These are phyloP conservation scores for Termitomyces bulborhizus DNA, from an alignment of 768 basidiomycete species.

Conservation along the genomic window DNA sequence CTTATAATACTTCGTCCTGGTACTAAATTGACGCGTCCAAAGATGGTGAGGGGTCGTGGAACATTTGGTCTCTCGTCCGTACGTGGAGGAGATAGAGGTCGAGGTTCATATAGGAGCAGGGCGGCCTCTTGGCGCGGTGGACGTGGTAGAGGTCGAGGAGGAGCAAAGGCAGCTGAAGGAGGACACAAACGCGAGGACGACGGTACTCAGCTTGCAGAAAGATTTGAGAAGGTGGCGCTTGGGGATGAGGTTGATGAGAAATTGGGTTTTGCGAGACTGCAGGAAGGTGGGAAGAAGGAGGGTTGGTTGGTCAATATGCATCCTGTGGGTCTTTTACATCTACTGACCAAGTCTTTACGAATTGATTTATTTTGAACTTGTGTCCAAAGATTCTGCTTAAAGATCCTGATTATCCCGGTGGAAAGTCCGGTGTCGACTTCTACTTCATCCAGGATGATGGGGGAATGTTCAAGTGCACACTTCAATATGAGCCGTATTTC, in stretches of 20 bases:
- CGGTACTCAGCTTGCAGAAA: slow-evolving; percentile 79
- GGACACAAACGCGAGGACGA: slow-evolving; percentile 79
- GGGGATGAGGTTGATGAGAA: slow-evolving; percentile 91
- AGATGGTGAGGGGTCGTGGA: slow-evolving; percentile 48
- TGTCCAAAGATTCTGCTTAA: slow-evolving; percentile 69
- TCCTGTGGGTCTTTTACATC: slow-evolving; percentile 50
- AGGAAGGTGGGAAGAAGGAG: slow-evolving; percentile 70
- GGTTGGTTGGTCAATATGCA: slow-evolving; percentile 99
- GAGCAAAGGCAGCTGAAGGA: slow-evolving; percentile 35
- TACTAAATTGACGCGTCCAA: slow-evolving; percentile 7
- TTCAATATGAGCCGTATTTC: slow-evolving; percentile 94
- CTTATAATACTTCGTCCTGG: not conserved
- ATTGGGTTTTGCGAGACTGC: slow-evolving; percentile 77
- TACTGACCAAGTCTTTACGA: not conserved
- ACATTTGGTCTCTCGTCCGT: slow-evolving; percentile 52
- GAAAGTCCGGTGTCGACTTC: slow-evolving; percentile 88
- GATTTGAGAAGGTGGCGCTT: slow-evolving; percentile 72
- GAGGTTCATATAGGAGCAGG: slow-evolving; percentile 43
- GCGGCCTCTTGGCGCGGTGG: slow-evolving; percentile 46
- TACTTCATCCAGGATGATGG: slow-evolving; percentile 99
- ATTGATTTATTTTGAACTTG: not conserved
- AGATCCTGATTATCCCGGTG: slow-evolving; percentile 78
- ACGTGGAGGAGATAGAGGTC: slow-evolving; percentile 38
- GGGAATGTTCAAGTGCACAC: slow-evolving; percentile 90
- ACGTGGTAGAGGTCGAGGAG: slow-evolving; percentile 49